These are phyloP conservation scores for Fusarium penzigii DNA, from an alignment of 2,329 filamentous ascomycete genomes.

Conservation along the genomic window DNA sequence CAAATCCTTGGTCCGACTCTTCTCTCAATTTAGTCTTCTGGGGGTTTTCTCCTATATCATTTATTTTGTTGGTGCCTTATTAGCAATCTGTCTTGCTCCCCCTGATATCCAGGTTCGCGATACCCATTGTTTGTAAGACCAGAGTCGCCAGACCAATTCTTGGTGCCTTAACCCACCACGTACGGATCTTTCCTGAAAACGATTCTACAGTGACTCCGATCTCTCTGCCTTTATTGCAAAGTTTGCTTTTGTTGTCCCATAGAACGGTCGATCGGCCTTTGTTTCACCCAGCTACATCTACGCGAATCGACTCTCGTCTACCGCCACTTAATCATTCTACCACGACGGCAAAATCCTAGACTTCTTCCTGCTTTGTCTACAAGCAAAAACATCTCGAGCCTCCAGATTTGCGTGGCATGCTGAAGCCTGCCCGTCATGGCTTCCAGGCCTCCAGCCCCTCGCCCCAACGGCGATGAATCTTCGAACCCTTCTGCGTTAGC, in stretches of 20 bases:
- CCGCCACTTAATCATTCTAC: neutral
- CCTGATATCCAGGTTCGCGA: neutral
- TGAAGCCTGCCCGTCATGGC: slow-evolving; percentile 38
- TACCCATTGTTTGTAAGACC: neutral
- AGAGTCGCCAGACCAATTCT: neutral
- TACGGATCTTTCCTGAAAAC: neutral
- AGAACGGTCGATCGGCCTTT: neutral
- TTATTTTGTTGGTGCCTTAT: neutral
- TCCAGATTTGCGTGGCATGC: slow-evolving; percentile 28
- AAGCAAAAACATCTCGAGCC: neutral
- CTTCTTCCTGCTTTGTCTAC: slow-evolving; percentile 10
- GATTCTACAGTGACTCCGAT: neutral
- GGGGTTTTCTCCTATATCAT: neutral
- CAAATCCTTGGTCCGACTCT: neutral
- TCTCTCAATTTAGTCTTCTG: neutral
- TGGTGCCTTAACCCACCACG: neutral
- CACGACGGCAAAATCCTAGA: slow-evolving; percentile 7
- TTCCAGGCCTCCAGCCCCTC: slow-evolving; percentile 35
- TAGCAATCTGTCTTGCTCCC: neutral
- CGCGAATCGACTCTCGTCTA: neutral
- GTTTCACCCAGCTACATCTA: slow-evolving; percentile 1
- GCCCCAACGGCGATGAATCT: slow-evolving; percentile 22
- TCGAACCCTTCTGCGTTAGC: slow-evolving; percentile 11
- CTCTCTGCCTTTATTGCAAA: neutral
- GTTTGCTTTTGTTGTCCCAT: neutral